These are phyloP conservation scores for Tuber indicum DNA, from an alignment of 495 filamentous ascomycete species.

Conservation along the genomic window DNA sequence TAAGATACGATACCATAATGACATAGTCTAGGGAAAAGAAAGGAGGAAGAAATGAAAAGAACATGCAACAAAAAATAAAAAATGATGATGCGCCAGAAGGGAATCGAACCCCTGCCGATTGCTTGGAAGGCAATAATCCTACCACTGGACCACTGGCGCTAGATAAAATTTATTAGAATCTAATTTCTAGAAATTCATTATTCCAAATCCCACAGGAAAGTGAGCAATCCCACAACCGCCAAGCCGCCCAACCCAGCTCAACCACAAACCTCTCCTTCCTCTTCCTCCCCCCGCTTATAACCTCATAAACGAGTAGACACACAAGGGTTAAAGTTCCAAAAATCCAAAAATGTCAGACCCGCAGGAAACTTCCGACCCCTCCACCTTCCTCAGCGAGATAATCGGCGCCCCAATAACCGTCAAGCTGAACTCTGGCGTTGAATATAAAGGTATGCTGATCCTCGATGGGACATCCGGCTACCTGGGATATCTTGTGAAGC, in stretches of 20 bases:
- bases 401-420: slow-evolving; percentile 87
- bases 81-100: slow-evolving; percentile 6
- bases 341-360: neutral
- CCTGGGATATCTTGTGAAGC: neutral
- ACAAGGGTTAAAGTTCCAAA: neutral
- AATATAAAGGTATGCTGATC: slow-evolving; percentile 67
- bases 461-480: neutral
- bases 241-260: neutral
- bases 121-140: slow-evolving; percentile 32
- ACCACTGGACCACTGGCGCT: slow-evolving; percentile 24
- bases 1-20: too few species aligned
- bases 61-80: neutral
- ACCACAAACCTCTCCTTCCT: neutral
- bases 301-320: neutral
- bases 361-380: slow-evolving; percentile 57
- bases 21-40: too few species aligned
- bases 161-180: neutral
- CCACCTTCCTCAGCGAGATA: slow-evolving; percentile 82
- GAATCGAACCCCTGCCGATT: slow-evolving; percentile 29
- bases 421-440: slow-evolving; percentile 89
- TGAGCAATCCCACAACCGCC: neutral
- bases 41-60: too few species aligned
- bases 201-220: neutral
- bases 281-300: neutral
- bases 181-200: neutral